phyloP scores from a whole-genome alignment of 164 flowering plant species.

The Sedum album region DNA sequence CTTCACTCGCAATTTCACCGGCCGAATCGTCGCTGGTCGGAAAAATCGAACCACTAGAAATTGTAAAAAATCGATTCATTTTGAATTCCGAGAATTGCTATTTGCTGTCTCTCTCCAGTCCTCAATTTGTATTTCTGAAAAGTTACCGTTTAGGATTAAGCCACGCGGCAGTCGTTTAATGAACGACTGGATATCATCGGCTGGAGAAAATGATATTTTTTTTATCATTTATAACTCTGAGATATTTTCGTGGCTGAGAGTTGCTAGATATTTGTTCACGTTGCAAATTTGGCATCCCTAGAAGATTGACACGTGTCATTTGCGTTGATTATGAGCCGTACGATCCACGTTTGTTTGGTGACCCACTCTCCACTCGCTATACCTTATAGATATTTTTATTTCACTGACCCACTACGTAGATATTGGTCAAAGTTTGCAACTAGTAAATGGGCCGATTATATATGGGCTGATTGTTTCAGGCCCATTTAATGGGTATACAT shows the following conservation, averaged over 20 bases:
- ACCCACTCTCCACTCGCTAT: too few relatives aligned
- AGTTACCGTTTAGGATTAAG: neutral
- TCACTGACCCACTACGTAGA: neutral
- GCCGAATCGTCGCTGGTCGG: neutral
- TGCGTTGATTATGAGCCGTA: neutral
- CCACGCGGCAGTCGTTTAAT: neutral
- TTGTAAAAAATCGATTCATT: neutral
- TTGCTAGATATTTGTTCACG: neutral
- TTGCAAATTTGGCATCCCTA: neutral
- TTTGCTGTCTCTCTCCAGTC: neutral
- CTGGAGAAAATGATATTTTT: neutral
- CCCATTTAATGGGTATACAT: too few relatives aligned
- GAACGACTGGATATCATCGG: neutral
- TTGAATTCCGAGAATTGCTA: neutral
- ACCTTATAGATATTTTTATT: too few relatives aligned
- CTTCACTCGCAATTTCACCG: neutral
- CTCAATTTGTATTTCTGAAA: neutral
- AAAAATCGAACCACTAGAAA: neutral
- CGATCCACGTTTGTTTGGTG: neutral
- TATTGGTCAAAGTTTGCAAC: neutral
- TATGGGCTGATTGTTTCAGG: too few relatives aligned
- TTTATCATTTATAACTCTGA: neutral
- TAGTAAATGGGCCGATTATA: too few relatives aligned
- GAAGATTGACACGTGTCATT: neutral
- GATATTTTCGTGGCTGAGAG: constrained; percentile 2